phyloP scores from a whole-genome alignment of 768 basidiomycete species.

The Gelatoporia subvermispora region DNA sequence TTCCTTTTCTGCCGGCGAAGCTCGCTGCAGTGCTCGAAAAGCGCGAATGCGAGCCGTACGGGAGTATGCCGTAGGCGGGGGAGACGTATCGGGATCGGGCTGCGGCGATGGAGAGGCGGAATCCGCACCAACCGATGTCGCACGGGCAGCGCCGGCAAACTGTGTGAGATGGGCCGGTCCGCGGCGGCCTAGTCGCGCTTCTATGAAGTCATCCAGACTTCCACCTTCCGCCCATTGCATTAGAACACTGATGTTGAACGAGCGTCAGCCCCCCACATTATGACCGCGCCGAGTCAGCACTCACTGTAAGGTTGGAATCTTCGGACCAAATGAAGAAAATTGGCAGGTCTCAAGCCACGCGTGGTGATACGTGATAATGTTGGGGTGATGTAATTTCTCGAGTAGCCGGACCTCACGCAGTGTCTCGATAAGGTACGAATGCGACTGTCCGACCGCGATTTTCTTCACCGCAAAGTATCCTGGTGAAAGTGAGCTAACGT shows the following conservation, averaged over 20 bases:
- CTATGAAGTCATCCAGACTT: conserved; percentile 83
- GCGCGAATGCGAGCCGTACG: conserved; percentile 72
- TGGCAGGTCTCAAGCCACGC: conserved; percentile 86
- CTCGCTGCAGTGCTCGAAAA: conserved; percentile 65
- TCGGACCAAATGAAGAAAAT: conserved; percentile 86
- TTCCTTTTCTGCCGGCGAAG: conserved; percentile 59
- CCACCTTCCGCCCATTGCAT: conserved; percentile 96
- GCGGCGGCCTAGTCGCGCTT: conserved; percentile 65
- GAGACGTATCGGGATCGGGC: conserved; percentile 26
- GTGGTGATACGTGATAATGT: conserved; percentile 94
- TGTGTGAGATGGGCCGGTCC: conserved; percentile 26
- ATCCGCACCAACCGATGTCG: conserved; percentile 12
- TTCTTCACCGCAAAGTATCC: conserved; percentile 95
- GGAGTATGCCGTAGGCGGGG: conserved; percentile 30
- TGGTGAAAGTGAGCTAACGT: conserved; percentile 16
- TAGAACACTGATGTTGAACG: conserved; percentile 49
- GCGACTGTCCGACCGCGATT: conserved; percentile 90
- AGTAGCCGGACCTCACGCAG: conserved; percentile 82
- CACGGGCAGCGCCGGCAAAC: conserved; percentile 42
- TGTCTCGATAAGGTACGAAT: conserved; percentile 78
- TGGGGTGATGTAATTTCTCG: conserved; percentile 83
- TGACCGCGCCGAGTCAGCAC: conserved; percentile 19
- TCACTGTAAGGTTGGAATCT: conserved; percentile 84
- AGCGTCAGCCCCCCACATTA: not conserved
- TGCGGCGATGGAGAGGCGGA: conserved; percentile 17